phyloP scores from a whole-genome alignment of 2,329 filamentous ascomycete species.

The Bipolaris cookei region DNA sequence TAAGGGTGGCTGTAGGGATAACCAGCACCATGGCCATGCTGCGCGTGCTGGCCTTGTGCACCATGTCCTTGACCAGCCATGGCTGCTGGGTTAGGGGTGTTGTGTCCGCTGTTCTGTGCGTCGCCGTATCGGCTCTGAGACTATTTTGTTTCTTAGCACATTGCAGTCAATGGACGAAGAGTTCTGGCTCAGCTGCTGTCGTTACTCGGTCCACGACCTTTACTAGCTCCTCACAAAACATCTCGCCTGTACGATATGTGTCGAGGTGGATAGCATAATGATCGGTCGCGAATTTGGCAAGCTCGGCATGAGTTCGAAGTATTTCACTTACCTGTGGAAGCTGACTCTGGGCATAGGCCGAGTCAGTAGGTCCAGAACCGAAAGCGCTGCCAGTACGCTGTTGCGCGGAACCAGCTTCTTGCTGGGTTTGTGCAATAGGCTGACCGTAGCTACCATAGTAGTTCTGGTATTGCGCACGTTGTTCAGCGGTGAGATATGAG shows the following conservation, averaged over 20 bases:
- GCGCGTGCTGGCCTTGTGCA: constrained; percentile 55
- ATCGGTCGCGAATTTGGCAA: constrained; percentile 7
- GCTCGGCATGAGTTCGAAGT: neutral
- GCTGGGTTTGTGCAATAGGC: constrained; percentile 63
- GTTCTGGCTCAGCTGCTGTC: constrained; percentile 8
- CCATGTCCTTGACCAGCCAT: constrained; percentile 61
- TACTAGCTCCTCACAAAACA: constrained; percentile 8
- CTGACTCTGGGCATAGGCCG: constrained; percentile 68
- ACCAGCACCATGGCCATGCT: constrained; percentile 53
- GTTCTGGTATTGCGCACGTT: constrained; percentile 74
- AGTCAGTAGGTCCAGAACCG: constrained; percentile 65
- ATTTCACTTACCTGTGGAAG: constrained; percentile 57
- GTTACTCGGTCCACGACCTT: constrained; percentile 11
- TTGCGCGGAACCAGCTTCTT: constrained; percentile 74
- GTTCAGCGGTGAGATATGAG: constrained; percentile 81
- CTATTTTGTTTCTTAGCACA: constrained; percentile 32
- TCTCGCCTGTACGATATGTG: constrained; percentile 8
- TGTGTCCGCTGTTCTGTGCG: constrained; percentile 84
- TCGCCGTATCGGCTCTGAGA: constrained; percentile 76
- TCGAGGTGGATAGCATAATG: constrained; percentile 7
- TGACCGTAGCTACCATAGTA: constrained; percentile 64
- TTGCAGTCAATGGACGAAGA: neutral
- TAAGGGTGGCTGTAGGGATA: constrained; percentile 63
- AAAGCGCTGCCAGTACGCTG: constrained; percentile 82
- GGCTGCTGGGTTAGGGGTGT: constrained; percentile 82